Percentiles rank a stretch among this genome's conserved stretches.
phyloP scores from a whole-genome alignment of 805 yeast species.

The Lipomyces sp. region DNA sequence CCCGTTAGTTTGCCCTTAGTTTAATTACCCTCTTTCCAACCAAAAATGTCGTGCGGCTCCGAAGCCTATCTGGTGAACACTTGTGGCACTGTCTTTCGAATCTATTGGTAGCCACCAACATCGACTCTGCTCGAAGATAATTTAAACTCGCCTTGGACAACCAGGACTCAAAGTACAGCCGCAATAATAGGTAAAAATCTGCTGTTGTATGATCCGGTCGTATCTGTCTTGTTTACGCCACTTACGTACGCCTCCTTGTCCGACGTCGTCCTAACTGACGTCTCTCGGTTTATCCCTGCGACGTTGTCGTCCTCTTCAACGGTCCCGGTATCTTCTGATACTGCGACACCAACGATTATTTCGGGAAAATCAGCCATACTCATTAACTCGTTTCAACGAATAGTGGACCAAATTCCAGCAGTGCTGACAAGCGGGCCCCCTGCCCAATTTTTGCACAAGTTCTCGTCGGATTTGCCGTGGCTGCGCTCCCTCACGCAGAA shows the following conservation, averaged over 20 bases:
- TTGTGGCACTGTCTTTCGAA: background rate
- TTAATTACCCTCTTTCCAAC: background rate
- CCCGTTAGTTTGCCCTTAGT: too few species aligned
- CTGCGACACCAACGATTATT: slow-evolving; percentile 1
- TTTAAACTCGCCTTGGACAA: background rate
- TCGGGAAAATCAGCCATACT: background rate
- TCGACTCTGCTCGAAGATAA: too few species aligned
- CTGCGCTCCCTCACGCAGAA: slow-evolving; percentile 9
- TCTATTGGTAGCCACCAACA: background rate
- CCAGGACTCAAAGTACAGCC: background rate
- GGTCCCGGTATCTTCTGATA: slow-evolving; percentile 5
- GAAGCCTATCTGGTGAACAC: too few species aligned
- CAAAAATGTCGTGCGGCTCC: background rate
- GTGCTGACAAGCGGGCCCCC: slow-evolving; percentile 4
- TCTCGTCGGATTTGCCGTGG: slow-evolving; percentile 2
- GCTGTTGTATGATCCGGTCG: background rate
- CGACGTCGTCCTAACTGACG: slow-evolving; percentile 1
- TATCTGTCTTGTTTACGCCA: background rate
- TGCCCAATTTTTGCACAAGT: slow-evolving; percentile 10
- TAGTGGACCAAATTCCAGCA: slow-evolving; percentile 2
- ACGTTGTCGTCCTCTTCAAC: slow-evolving; percentile 7
- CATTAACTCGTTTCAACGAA: background rate
- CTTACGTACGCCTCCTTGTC: background rate
- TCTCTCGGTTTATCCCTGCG: background rate
- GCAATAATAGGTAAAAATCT: background rate